phyloP scores from a whole-genome alignment of 371 early-diverging fungal species.

The Mortierella sp. region DNA sequence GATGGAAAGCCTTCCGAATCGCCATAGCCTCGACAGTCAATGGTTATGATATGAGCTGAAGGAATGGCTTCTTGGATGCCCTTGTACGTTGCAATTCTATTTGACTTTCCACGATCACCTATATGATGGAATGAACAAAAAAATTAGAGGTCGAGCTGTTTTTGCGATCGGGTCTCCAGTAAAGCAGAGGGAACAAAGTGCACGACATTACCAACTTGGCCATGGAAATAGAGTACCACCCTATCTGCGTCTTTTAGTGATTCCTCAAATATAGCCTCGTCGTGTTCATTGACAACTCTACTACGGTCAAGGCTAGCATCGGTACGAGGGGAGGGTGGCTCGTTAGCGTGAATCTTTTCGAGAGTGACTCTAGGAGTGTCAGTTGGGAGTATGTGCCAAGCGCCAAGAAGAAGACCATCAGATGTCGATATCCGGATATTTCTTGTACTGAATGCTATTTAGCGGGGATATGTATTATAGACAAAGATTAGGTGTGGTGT shows the following conservation, averaged over 20 bases:
- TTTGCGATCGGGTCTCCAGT: too few species aligned
- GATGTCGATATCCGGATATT: constrained; percentile 38
- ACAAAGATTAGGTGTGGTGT: background rate
- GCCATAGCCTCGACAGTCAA: constrained; percentile 57
- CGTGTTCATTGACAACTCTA: constrained; percentile 6
- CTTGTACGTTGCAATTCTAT: constrained; percentile 46
- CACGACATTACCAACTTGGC: constrained; percentile 33
- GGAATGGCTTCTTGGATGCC: constrained; percentile 47
- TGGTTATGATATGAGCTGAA: constrained; percentile 47
- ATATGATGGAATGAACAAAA: background rate
- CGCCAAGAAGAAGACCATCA: constrained; percentile 39
- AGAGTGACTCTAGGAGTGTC: constrained; percentile 18
- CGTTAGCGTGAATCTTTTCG: constrained; percentile 31
- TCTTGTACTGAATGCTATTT: constrained; percentile 41
- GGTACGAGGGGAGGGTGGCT: constrained; percentile 5
- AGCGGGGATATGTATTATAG: background rate
- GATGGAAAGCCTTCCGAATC: constrained; percentile 56
- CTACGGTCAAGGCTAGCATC: background rate
- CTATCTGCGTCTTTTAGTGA: constrained; percentile 28
- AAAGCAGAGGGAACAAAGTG: background rate
- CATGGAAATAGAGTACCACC: constrained; percentile 50
- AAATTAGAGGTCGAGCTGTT: background rate
- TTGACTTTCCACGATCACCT: constrained; percentile 52
- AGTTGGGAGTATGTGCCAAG: constrained; percentile 51
- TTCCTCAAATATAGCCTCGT: constrained; percentile 34